Percentiles rank a stretch among this genome's conserved stretches.
Evolutionary conservation across 73 alveolate genomes (phyloP).

Genomic region (Paramecium pentaurelia): DNA sequence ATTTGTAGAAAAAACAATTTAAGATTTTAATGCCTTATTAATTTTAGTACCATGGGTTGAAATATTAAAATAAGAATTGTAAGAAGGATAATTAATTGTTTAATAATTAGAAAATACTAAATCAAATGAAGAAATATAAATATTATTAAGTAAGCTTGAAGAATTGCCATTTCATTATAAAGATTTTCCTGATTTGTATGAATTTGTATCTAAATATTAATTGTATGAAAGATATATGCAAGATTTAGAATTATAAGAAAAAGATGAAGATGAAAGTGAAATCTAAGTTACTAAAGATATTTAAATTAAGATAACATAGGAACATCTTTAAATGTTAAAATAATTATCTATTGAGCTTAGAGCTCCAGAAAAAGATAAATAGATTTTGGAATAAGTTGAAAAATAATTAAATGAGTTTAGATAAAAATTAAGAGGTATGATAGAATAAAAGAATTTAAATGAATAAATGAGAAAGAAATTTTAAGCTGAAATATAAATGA

Average conservation of each 20-base stretch:
- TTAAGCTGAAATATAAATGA: not conserved
- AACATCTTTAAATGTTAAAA: not conserved
- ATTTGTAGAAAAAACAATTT: not conserved
- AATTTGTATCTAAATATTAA: not conserved
- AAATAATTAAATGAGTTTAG: not conserved
- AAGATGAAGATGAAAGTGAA: slow-evolving; percentile 29
- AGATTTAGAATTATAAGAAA: not conserved
- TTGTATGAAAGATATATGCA: not conserved
- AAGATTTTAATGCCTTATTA: not conserved
- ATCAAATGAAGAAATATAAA: not conserved
- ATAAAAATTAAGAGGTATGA: not conserved
- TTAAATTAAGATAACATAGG: not conserved
- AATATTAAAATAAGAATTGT: not conserved
- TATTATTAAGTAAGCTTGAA: not conserved
- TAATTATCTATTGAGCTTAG: not conserved
- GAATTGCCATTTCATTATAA: not conserved
- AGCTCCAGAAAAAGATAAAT: not conserved
- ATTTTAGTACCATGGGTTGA: not conserved
- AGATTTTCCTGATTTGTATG: not conserved
- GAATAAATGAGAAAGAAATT: slow-evolving; percentile 24
- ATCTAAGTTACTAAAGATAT: not conserved
- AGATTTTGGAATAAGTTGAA: not conserved
- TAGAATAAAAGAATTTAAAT: not conserved
- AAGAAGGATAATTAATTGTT: not conserved
- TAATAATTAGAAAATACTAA: not conserved